Conservation (phyloP, 2,329 filamentous ascomycete genomes). For the Ophiocordyceps camponoti-rufipedis region DNA sequence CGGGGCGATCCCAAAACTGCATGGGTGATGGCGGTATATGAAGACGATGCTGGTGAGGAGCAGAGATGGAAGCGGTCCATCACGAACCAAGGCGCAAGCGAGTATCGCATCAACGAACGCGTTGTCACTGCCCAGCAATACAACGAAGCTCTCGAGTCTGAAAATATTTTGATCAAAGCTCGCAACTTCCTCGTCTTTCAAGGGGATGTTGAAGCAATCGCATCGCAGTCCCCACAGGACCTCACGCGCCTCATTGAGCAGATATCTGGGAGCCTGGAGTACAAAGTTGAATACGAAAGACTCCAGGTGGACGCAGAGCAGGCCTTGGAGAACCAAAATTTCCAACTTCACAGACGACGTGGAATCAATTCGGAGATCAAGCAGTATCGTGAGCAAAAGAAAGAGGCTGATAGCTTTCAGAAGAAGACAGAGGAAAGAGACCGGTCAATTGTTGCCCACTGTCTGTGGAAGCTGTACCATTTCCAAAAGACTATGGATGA, state of each 20-base stretch:
- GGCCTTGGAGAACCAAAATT: constrained; percentile 72
- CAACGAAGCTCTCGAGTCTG: constrained; percentile 76
- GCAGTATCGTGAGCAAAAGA: constrained; percentile 93
- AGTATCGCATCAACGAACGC: constrained; percentile 93
- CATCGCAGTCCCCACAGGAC: constrained; percentile 84
- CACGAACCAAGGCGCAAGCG: constrained; percentile 71
- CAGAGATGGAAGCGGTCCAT: constrained; percentile 94
- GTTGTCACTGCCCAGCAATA: constrained; percentile 80
- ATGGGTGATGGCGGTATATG: constrained; percentile 98
- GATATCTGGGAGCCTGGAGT: constrained; percentile 89
- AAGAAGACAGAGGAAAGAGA: constrained; percentile 82
- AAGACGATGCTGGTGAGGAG: constrained; percentile 89
- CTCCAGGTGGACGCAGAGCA: constrained; percentile 76
- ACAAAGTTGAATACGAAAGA: constrained; percentile 83
- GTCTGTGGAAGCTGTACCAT: constrained; percentile 91
- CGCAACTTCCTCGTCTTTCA: constrained; percentile 97
- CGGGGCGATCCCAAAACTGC: constrained; percentile 78
- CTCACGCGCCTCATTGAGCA: constrained; percentile 90
- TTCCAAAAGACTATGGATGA: constrained; percentile 88
- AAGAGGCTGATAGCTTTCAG: constrained; percentile 84
- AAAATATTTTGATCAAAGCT: constrained; percentile 96
- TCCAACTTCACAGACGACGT: constrained; percentile 73
- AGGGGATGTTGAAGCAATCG: constrained; percentile 93
- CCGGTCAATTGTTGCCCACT: constrained; percentile 78
- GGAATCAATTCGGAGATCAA: constrained; percentile 97